Evolutionary conservation across 257 asterid species (phyloP).

Genomic region (Plantago ovata): DNA sequence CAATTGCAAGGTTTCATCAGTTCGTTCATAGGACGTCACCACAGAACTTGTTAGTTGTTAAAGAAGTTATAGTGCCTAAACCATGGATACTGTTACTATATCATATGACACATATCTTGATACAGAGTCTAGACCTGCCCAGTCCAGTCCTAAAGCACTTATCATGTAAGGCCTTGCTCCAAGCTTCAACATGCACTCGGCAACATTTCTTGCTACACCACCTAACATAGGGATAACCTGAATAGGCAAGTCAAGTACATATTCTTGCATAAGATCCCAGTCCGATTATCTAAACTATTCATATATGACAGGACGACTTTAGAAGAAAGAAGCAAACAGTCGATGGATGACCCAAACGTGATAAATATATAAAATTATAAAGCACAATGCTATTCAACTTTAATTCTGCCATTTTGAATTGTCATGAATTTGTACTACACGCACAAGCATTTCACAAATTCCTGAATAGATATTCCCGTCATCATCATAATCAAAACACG

Average conservation of each 20-base stretch:
- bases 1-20: background rate
- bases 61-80: background rate
- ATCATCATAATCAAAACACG: too few relatives aligned
- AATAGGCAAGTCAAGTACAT: slow-evolving; percentile 17
- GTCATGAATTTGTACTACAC: too few relatives aligned
- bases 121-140: slow-evolving; percentile 58
- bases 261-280: background rate
- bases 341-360: background rate
- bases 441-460: too few relatives aligned
- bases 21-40: background rate
- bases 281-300: background rate
- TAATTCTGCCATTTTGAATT: too few relatives aligned
- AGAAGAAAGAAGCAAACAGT: background rate
- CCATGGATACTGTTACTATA: background rate
- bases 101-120: background rate
- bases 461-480: too few relatives aligned
- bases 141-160: slow-evolving; percentile 79
- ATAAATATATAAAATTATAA: background rate
- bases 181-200: slow-evolving; percentile 91
- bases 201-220: slow-evolving; percentile 95
- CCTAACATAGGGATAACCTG: slow-evolving; percentile 75
- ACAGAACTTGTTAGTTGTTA: background rate
- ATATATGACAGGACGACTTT: background rate
- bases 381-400: too few relatives aligned
- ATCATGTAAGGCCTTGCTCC: slow-evolving; percentile 84